A percentile compares a stretch with the other conserved stretches of the same genome.
Evolutionary conservation across 116 monocot genomes (phyloP).

Genomic region (Posidonia oceanica): DNA sequence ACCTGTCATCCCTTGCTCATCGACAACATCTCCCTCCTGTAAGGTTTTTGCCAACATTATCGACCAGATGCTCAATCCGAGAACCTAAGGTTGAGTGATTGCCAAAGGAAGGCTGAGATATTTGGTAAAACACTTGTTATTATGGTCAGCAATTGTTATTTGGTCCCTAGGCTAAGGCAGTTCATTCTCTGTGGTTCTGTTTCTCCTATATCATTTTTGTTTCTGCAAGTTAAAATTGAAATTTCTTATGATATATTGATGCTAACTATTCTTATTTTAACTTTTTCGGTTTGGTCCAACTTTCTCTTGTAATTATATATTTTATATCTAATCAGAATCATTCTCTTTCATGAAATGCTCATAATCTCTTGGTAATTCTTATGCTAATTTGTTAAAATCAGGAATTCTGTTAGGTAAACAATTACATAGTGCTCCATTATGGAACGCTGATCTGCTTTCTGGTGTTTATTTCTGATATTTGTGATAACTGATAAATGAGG

Average conservation of each 20-base stretch:
- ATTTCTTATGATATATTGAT: not conserved
- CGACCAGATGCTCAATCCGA: no score
- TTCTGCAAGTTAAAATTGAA: not conserved
- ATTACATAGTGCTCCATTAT: no score
- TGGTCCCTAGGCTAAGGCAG: not conserved
- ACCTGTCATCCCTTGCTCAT: no score
- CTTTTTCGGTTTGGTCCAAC: no score
- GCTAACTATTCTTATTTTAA: not conserved
- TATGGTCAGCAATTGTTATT: no score
- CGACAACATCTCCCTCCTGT: no score
- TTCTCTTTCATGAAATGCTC: not conserved
- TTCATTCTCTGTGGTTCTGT: not conserved
- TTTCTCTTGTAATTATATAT: no score
- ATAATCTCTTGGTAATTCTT: not conserved
- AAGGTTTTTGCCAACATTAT: no score
- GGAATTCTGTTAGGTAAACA: not conserved
- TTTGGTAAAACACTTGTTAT: no score
- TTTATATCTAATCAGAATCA: not conserved
- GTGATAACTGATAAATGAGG: not conserved
- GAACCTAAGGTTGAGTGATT: not conserved
- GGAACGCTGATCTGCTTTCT: not conserved
- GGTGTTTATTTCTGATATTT: not conserved
- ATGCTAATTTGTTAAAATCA: not conserved
- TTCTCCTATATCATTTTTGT: not conserved
- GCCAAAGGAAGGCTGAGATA: no score